phyloP scores from a whole-genome alignment of 345 rosid genomes.

The Draba incana region DNA sequence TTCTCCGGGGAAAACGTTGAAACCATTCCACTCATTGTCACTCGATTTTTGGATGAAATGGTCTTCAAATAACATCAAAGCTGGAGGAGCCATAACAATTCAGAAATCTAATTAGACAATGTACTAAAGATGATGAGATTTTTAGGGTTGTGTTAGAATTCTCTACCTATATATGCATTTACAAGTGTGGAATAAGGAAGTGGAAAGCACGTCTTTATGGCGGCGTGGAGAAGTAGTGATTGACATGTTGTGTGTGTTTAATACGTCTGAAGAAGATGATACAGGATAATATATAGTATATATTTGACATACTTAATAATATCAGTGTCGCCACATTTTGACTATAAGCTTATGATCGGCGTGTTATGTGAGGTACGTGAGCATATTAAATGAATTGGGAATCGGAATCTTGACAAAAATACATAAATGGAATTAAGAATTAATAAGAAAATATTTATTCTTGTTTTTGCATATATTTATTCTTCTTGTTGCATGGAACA shows the following conservation, averaged over 20 bases:
- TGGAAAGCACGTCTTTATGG: slow-evolving; percentile 40
- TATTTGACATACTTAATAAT: background rate
- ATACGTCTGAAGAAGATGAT: slow-evolving; percentile 15
- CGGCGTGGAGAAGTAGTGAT: slow-evolving; percentile 41
- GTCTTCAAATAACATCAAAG: slow-evolving; percentile 37
- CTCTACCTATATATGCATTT: slow-evolving; percentile 1
- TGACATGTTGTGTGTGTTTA: slow-evolving; percentile 22
- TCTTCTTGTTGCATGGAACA: no score
- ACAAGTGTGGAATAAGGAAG: slow-evolving; percentile 20
- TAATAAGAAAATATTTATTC: background rate
- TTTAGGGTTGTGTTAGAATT: slow-evolving; percentile 20
- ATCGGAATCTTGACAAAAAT: slow-evolving; percentile 1
- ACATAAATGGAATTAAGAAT: background rate
- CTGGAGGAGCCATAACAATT: slow-evolving; percentile 38
- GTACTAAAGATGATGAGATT: background rate
- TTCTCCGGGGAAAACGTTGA: slow-evolving; percentile 29
- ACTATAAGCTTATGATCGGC: slow-evolving; percentile 17
- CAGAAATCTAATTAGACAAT: background rate
- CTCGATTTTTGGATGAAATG: slow-evolving; percentile 24
- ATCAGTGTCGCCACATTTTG: slow-evolving; percentile 28
- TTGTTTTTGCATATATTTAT: background rate
- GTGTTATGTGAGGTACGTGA: slow-evolving; percentile 27
- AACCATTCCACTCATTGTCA: slow-evolving; percentile 25
- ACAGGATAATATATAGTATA: background rate
- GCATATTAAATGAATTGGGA: slow-evolving; percentile 25